Evolutionary conservation across 192 early-diverging fungal genomes (phyloP).

Genomic region (Coemansia sp.): DNA sequence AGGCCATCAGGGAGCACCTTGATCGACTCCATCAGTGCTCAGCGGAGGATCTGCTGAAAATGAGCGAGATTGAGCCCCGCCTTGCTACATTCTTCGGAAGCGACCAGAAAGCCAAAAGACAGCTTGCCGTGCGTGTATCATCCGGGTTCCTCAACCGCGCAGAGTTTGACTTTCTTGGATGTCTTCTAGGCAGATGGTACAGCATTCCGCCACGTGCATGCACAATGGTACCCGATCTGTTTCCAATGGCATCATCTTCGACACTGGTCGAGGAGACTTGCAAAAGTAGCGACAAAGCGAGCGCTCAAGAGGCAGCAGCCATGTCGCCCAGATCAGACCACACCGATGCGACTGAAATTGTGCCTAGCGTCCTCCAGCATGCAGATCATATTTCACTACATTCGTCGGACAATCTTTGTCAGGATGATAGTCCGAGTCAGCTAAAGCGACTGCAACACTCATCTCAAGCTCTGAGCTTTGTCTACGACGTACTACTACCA

Average conservation of each 20-base stretch:
- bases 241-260: no score
- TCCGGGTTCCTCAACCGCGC: constrained; percentile 35
- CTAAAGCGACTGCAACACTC: constrained; percentile 3
- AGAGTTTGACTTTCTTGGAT: constrained; percentile 48
- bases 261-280: not conserved
- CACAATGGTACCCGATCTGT: not conserved
- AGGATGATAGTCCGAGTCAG: not conserved
- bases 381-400: no score
- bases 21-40: constrained; percentile 36
- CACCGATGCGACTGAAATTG: not conserved
- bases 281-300: not conserved
- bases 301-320: not conserved
- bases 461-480: constrained; percentile 26
- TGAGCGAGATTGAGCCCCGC: constrained; percentile 24
- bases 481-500: constrained; percentile 48
- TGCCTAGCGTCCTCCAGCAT: no score
- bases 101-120: constrained; percentile 15
- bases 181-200: constrained; percentile 41
- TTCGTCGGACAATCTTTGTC: no score
- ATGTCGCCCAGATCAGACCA: not conserved
- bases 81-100: constrained; percentile 34
- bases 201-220: constrained; percentile 20
- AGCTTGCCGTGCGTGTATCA: constrained; percentile 21
- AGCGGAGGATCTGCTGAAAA: constrained; percentile 8
- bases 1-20: constrained; percentile 18